Conservation (phyloP, 345 rosid species). For the Eucalyptus brandiana region DNA sequence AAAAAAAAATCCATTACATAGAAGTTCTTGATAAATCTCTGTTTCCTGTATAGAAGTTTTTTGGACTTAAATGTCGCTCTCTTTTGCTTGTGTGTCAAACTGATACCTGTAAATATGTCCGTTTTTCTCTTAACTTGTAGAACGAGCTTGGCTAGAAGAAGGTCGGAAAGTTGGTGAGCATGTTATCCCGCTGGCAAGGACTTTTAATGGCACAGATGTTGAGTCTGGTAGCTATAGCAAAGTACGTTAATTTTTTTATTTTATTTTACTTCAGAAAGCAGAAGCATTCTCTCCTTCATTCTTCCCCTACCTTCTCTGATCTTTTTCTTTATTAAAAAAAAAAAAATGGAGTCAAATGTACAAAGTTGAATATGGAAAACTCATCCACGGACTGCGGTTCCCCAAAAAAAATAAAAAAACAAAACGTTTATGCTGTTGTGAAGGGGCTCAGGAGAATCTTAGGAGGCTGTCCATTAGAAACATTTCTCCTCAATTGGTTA, state of each 20-base stretch:
- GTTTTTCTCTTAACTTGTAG: slow-evolving; percentile 6
- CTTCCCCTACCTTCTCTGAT: background rate
- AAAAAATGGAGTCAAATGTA: background rate
- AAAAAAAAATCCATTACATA: background rate
- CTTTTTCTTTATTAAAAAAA: background rate
- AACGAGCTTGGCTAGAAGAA: slow-evolving; percentile 83
- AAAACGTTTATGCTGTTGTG: background rate
- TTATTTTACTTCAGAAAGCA: background rate
- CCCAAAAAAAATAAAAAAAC: background rate
- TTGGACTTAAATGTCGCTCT: background rate
- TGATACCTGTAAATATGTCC: background rate
- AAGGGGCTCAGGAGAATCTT: background rate
- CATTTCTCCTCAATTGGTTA: background rate
- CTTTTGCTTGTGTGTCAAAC: background rate
- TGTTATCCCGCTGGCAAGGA: slow-evolving; percentile 85
- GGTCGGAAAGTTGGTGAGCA: slow-evolving; percentile 82
- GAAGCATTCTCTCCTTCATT: background rate
- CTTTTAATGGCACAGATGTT: slow-evolving; percentile 61
- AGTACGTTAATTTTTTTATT: slow-evolving; percentile 11
- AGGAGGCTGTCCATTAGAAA: background rate
- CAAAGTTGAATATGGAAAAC: background rate
- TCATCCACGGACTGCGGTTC: background rate
- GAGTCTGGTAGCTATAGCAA: slow-evolving; percentile 38
- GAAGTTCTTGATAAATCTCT: background rate
- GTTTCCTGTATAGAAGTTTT: background rate